A percentile compares a stretch with the other conserved stretches of the same genome.
These are phyloP conservation scores for Vanderwaltozyma polyspora DNA, from an alignment of 805 yeast genomes.

Conservation along the genomic window DNA sequence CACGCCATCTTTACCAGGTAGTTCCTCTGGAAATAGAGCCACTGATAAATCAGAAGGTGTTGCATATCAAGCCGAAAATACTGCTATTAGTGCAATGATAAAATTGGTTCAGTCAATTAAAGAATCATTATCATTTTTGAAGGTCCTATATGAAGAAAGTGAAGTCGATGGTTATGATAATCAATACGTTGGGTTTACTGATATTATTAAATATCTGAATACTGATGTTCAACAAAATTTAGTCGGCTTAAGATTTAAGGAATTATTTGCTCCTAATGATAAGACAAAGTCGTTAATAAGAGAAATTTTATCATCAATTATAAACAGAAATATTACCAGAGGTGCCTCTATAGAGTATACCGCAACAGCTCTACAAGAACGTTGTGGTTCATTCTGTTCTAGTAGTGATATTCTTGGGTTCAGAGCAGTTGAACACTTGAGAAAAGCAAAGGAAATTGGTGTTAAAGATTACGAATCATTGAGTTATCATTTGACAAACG, in stretches of 20 bases:
- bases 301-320: slow-evolving; percentile 79
- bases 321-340: slow-evolving; percentile 74
- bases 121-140: slow-evolving; percentile 82
- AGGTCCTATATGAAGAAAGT: slow-evolving; percentile 69
- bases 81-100: slow-evolving; percentile 70
- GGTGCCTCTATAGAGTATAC: slow-evolving; percentile 92
- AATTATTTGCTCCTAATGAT: slow-evolving; percentile 62
- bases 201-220: slow-evolving; percentile 58
- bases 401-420: slow-evolving; percentile 87
- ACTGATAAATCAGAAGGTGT: slow-evolving; percentile 42
- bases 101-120: slow-evolving; percentile 67
- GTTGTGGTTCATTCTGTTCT: slow-evolving; percentile 92
- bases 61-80: slow-evolving; percentile 79
- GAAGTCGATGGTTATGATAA: slow-evolving; percentile 29
- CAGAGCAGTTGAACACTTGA: slow-evolving; percentile 85
- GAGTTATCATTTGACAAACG: slow-evolving; percentile 55
- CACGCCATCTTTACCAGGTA: slow-evolving; percentile 35
- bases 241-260: slow-evolving; percentile 56
- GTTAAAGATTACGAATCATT: slow-evolving; percentile 59
- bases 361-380: slow-evolving; percentile 77
- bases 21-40: background rate
- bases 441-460: slow-evolving; percentile 72
- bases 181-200: slow-evolving; percentile 38
- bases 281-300: slow-evolving; percentile 49
- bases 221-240: slow-evolving; percentile 58